Base-by-base conservation (phyloP, 805 yeast species). In the Yamadazyma sp. region DNA sequence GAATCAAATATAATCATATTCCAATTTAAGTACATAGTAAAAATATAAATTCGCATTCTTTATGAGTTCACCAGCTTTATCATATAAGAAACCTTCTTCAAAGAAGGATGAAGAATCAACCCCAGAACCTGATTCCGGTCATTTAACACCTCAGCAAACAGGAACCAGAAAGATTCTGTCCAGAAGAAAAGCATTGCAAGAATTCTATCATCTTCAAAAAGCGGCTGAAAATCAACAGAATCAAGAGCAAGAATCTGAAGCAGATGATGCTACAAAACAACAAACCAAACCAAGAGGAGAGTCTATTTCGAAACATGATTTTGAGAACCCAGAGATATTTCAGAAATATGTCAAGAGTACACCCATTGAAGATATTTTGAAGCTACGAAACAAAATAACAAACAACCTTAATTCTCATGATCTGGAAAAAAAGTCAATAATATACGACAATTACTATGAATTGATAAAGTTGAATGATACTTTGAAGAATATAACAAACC, bases 391-490 rank as follows among this genome's bases (percentile, higher is more conserved):
- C 42, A 30, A 48, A 11, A 62, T 76, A 7, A 65, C 70, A 16
- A 64, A 64, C 20, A 63, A 66, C 33, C 59, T 78, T 37, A 75
- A 73, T 39, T 54, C 74, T 11, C 76, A 73, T 33, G 79, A 76
- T 40, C 72, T 76, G 48, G 78, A 75, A 30, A 80, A 80, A 43
- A 82, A 82, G 47, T 75, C 83, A 19, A 80, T 82, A 27, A 79
- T 82, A 8, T 82, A 82, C 55, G 85, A 82, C 55, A 82, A 82
- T 49, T 82, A 82, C 63, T 80, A 78, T 53, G 89, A 82, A 42
- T 60, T 82, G 44, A 80, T 82, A 49, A 79, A 80, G 48, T 72
- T 82, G 39, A 80, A 78, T 47, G 75, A 78, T 30, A 72, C 80
- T 3, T 56, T 82, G 16, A 40, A 43, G 11, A 51, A 50, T 15